A percentile compares a stretch with the other conserved stretches of the same genome.
These are phyloP conservation scores for Pseudonectria buxi DNA, from an alignment of 2,329 filamentous ascomycete species.

Conservation along the genomic window DNA sequence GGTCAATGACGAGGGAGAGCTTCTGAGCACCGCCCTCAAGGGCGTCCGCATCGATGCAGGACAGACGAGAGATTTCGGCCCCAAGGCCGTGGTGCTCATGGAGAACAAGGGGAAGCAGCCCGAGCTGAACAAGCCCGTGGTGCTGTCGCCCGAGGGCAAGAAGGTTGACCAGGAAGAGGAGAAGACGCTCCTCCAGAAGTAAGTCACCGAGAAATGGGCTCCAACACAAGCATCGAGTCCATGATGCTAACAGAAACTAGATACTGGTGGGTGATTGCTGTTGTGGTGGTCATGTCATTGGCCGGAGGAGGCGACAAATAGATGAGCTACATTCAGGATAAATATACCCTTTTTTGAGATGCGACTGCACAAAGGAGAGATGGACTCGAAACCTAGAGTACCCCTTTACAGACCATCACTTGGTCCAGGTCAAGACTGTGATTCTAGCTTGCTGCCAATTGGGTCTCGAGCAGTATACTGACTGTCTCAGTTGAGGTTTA, in stretches of 20 bases:
- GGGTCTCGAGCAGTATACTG: no score
- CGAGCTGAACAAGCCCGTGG: slow-evolving; percentile 56
- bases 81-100: slow-evolving; percentile 46
- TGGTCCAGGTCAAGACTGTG: no score
- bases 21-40: slow-evolving; percentile 46
- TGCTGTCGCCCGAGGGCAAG: slow-evolving; percentile 54
- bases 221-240: not conserved
- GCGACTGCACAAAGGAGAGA: no score
- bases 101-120: slow-evolving; percentile 47
- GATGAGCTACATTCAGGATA: slow-evolving; percentile 15
- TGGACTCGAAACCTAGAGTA: not conserved
- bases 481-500: no score
- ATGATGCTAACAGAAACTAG: slow-evolving; percentile 36
- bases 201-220: slow-evolving; percentile 23
- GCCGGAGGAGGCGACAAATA: slow-evolving; percentile 49
- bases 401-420: no score
- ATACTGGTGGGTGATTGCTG: slow-evolving; percentile 60
- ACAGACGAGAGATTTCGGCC: slow-evolving; percentile 58
- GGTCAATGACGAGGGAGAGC: slow-evolving; percentile 37
- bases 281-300: slow-evolving; percentile 46
- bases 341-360: no score
- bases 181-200: slow-evolving; percentile 64
- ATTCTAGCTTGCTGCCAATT: no score
- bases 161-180: slow-evolving; percentile 48
- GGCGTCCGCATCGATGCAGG: slow-evolving; percentile 58